Evolutionary conservation across 1,284 basidiomycete genomes (phyloP).

Genomic region (Ceratobasidium sp.): DNA sequence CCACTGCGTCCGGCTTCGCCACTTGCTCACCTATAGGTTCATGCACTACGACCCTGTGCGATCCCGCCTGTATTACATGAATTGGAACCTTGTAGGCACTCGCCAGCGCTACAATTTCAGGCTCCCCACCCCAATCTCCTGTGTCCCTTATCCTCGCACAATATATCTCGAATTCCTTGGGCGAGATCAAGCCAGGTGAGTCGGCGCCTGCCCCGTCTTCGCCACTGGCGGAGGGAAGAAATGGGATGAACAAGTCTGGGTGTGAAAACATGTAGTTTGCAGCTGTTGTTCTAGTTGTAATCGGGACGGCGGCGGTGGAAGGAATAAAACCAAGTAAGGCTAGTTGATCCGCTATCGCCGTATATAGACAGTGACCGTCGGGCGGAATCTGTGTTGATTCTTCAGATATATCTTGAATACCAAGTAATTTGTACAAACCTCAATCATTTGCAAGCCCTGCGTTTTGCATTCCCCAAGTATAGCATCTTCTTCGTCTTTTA

Average conservation of each 20-base stretch:
- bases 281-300: conserved; percentile 75
- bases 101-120: conserved; percentile 93
- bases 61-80: conserved; percentile 88
- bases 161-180: conserved; percentile 79
- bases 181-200: conserved; percentile 76
- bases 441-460: conserved; percentile 75
- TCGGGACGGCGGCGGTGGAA: conserved; percentile 68
- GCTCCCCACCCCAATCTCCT: conserved; percentile 96
- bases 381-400: conserved; percentile 78
- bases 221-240: conserved; percentile 82
- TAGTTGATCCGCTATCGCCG: conserved; percentile 92
- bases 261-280: conserved; percentile 87
- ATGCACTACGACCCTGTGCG: conserved; percentile 87
- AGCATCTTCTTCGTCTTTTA: conserved; percentile 77
- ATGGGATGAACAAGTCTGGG: conserved; percentile 93
- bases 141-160: conserved; percentile 86
- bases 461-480: conserved; percentile 78
- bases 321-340: conserved; percentile 72
- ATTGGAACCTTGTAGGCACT: conserved; percentile 89
- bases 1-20: conserved; percentile 50
- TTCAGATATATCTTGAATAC: background rate
- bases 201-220: conserved; percentile 82
- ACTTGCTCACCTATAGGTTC: conserved; percentile 62
- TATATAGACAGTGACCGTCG: conserved; percentile 96
- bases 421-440: conserved; percentile 63